Evolutionary conservation across 345 rosid species (phyloP).

Genomic region (Abelmoschus esculentus): DNA sequence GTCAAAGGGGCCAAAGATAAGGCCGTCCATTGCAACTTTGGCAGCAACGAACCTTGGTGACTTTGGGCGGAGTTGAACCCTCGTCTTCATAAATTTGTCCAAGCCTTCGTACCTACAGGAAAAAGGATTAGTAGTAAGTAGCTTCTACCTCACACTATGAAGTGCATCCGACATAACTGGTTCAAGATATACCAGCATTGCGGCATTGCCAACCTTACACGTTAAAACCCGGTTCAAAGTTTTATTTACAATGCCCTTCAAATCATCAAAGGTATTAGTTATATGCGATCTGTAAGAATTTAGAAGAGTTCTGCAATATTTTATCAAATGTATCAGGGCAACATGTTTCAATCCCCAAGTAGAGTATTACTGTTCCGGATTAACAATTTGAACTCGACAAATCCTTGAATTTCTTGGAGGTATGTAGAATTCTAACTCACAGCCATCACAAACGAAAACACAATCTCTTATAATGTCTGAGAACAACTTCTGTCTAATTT

Average conservation of each 20-base stretch:
- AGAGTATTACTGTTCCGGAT: neutral
- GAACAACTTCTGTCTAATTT: neutral
- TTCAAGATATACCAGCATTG: neutral
- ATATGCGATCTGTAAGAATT: neutral
- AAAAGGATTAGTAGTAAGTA: neutral
- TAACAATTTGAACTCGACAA: neutral
- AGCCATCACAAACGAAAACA: neutral
- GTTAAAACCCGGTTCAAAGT: neutral
- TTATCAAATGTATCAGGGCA: neutral
- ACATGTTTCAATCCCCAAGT: neutral
- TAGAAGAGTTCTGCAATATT: neutral
- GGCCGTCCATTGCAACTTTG: constrained; percentile 83
- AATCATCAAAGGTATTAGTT: neutral
- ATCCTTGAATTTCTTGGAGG: neutral
- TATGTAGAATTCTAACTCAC: neutral
- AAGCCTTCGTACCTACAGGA: constrained; percentile 69
- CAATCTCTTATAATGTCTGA: neutral
- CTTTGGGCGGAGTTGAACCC: constrained; percentile 59
- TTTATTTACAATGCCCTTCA: neutral
- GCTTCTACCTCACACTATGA: neutral
- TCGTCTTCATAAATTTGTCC: constrained; percentile 62
- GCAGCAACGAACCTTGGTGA: constrained; percentile 64
- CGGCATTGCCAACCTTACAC: neutral
- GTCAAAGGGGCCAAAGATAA: constrained; percentile 84
- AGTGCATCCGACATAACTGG: neutral